Base-by-base conservation (phyloP, 768 basidiomycete genomes). In the Boletus bicolor region DNA sequence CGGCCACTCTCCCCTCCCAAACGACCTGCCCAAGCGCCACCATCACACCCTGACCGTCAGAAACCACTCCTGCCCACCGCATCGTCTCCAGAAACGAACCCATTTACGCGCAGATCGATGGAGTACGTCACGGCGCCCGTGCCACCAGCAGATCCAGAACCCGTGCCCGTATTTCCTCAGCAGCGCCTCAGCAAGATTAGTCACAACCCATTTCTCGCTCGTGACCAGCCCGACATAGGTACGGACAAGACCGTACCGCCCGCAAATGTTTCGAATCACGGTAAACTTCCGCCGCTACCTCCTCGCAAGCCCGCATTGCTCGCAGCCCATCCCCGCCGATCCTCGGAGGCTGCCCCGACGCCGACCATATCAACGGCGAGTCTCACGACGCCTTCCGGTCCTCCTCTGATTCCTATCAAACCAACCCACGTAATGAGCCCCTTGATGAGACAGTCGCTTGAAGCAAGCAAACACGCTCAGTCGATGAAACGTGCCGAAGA, bases 391-490 rank as follows among this genome's bases (percentile, higher is more conserved):
- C 54, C 63, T 10, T 49, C 51, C 3, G 56, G 52, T 30, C 49
- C 62, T 49, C 63, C 69, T 32, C 53, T 65, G 26, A 64, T 58
- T 57, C 73, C 59, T n/a, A 11, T 39, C 28, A 71, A 54, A 30
- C 63, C 71, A 4, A 55, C 58, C 4, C 85, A 88, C 51, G 70
- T 82, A 30, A 83, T 82, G 24, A 86, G 83, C 11, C 77, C 79
- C 0, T 72, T 89, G n/a, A 89, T 89, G 73, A 80, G 80, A 56
- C 88, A 91, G 68, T 84, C 82, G 21, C 73, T 92, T 1, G 83
- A 87, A 50, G 90, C 90, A 7, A 84, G 81, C 54, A 87, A 88
- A 63, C 80, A 82, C 0, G 89, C 82, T 1, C 84, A 88, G 67
- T 79, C 79, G 5, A 75, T 89, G 70, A 88, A 89, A 69, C 80